Percentiles rank a stretch among this genome's conserved stretches.
These are phyloP conservation scores for Buxus sempervirens DNA, from an alignment of 164 flowering plant species.

Conservation along the genomic window DNA sequence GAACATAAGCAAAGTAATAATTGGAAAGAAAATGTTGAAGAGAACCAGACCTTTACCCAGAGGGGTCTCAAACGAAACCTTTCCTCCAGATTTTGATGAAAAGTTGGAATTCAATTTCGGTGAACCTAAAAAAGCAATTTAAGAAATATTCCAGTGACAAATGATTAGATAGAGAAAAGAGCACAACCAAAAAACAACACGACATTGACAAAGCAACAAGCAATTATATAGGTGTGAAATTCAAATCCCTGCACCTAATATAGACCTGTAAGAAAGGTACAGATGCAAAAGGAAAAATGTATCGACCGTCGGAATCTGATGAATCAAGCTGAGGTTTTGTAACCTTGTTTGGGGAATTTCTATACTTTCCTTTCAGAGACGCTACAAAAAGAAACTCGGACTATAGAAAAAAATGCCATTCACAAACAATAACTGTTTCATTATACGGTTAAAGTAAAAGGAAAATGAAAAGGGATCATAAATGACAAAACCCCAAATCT, in stretches of 20 bases:
- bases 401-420: not conserved
- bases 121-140: slow-evolving; percentile 23
- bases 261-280: too few relatives aligned
- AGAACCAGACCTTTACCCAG: slow-evolving; percentile 32
- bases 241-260: too few relatives aligned
- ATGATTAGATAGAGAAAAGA: not conserved
- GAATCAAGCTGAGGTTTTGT: slow-evolving; percentile 42
- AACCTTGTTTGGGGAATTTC: slow-evolving; percentile 36
- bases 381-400: slow-evolving; percentile 15
- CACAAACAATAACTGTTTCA: not conserved
- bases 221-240: too few relatives aligned
- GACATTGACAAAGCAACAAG: not conserved
- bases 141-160: not conserved
- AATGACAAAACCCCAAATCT: not conserved
- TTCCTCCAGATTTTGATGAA: slow-evolving; percentile 38
- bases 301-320: slow-evolving; percentile 37
- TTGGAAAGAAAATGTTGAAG: not conserved
- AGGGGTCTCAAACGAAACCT: slow-evolving; percentile 18
- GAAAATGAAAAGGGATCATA: not conserved
- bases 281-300: not conserved
- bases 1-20: not conserved
- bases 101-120: slow-evolving; percentile 5
- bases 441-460: not conserved
- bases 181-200: not conserved
- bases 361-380: slow-evolving; percentile 45